These are phyloP conservation scores for Chloranthus sessilifolius DNA, from an alignment of 164 flowering plant species.

Conservation along the genomic window DNA sequence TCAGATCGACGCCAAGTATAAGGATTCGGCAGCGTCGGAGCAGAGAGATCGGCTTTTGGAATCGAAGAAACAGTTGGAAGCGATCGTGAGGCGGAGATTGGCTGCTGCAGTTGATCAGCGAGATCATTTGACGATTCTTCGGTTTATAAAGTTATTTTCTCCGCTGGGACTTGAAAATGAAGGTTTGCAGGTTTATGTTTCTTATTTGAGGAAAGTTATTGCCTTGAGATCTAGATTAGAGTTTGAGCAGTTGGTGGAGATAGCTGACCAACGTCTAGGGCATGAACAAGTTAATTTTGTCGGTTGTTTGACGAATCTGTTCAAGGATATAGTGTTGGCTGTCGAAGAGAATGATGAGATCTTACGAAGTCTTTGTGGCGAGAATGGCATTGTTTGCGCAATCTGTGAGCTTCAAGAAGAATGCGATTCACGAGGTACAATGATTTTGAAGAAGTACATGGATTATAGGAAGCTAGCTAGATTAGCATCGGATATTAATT, in stretches of 20 bases:
- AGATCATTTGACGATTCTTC: constrained; percentile 56
- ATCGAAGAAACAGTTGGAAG: constrained; percentile 65
- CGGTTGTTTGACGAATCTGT: constrained; percentile 73
- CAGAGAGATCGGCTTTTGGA: constrained; percentile 68
- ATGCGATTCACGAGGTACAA: constrained; percentile 72
- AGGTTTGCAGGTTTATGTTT: constrained; percentile 78
- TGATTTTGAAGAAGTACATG: constrained; percentile 75
- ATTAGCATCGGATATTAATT: constrained; percentile 71
- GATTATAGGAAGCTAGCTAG: constrained; percentile 61
- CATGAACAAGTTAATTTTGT: constrained; percentile 50
- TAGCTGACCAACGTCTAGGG: constrained; percentile 41
- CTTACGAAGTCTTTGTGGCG: constrained; percentile 68
- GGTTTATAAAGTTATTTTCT: constrained; percentile 53
- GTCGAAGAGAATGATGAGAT: constrained; percentile 77
- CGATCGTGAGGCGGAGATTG: constrained; percentile 54
- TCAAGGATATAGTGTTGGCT: constrained; percentile 85
- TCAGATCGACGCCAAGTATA: constrained; percentile 57
- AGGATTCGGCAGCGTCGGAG: constrained; percentile 47
- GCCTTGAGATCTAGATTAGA: constrained; percentile 68
- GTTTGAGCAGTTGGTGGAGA: constrained; percentile 63
- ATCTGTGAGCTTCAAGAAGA: constrained; percentile 91
- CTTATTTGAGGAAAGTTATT: constrained; percentile 76
- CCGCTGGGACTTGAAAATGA: constrained; percentile 72
- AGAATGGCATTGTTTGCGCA: constrained; percentile 83
- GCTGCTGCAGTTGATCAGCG: constrained; percentile 65